Evolutionary conservation across 352 stramenopile genomes (phyloP).

Genomic region (Globisporangium rhizosaccharum): DNA sequence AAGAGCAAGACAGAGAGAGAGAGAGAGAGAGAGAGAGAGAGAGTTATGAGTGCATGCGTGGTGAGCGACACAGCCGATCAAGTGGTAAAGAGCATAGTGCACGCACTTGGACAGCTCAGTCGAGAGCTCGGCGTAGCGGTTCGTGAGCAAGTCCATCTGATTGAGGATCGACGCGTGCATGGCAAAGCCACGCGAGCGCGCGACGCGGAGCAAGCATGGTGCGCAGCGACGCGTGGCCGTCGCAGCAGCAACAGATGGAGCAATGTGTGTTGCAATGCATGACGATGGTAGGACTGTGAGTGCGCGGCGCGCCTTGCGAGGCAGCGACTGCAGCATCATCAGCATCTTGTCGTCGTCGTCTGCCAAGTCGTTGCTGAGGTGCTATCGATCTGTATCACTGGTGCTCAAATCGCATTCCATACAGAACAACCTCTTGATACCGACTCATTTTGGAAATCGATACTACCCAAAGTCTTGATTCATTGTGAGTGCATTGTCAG

Average conservation of each 20-base stretch:
- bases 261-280: neutral
- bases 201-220: neutral
- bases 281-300: neutral
- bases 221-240: neutral
- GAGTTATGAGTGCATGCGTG: too few species aligned
- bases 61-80: too few species aligned
- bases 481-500: too few species aligned
- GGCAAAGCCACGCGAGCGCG: slow-evolving; percentile 41
- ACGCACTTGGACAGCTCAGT: slow-evolving; percentile 58
- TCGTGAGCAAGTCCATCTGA: slow-evolving; percentile 61
- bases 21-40: too few species aligned
- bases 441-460: too few species aligned
- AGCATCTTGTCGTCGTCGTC: neutral
- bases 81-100: neutral
- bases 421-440: too few species aligned
- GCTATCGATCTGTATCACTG: neutral
- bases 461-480: too few species aligned
- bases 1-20: too few species aligned
- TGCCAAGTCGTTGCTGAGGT: too few species aligned
- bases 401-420: too few species aligned
- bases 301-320: neutral
- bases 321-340: neutral
- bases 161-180: slow-evolving; percentile 68
- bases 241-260: neutral
- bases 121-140: slow-evolving; percentile 59